These are phyloP conservation scores for Aspergillus affinis DNA, from an alignment of 495 filamentous ascomycete genomes.

Conservation along the genomic window DNA sequence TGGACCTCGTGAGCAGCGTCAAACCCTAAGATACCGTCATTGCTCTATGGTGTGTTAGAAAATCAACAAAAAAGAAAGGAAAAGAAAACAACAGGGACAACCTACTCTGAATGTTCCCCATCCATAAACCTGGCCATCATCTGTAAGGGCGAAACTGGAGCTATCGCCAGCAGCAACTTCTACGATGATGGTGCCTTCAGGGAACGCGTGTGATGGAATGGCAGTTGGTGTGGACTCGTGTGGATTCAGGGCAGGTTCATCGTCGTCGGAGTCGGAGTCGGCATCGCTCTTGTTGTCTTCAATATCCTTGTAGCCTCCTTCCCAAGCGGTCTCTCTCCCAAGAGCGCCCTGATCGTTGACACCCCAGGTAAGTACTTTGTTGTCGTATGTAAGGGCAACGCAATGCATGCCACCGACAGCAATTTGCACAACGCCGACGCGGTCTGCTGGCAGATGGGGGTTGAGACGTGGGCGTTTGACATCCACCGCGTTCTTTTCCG, in stretches of 20 bases:
- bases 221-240: slow-evolving; percentile 57
- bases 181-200: slow-evolving; percentile 55
- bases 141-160: slow-evolving; percentile 62
- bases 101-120: slow-evolving; percentile 72
- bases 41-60: slow-evolving; percentile 43
- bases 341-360: slow-evolving; percentile 69
- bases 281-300: slow-evolving; percentile 54
- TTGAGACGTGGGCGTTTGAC: slow-evolving; percentile 72
- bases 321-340: slow-evolving; percentile 60
- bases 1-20: slow-evolving; percentile 43
- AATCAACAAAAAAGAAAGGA: neutral
- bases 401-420: slow-evolving; percentile 67
- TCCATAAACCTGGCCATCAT: slow-evolving; percentile 65
- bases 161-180: slow-evolving; percentile 65
- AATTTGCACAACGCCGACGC: slow-evolving; percentile 61
- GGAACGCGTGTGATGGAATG: slow-evolving; percentile 52
- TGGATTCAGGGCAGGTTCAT: slow-evolving; percentile 60
- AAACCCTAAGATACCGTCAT: slow-evolving; percentile 60
- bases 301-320: slow-evolving; percentile 63
- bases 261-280: slow-evolving; percentile 51
- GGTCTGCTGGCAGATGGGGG: slow-evolving; percentile 52
- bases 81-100: neutral
- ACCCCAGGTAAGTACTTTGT: slow-evolving; percentile 65
- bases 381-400: slow-evolving; percentile 60
- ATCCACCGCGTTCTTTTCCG: slow-evolving; percentile 57